Evolutionary conservation across 1,284 basidiomycete genomes (phyloP).

Genomic region (Mycosarcoma mackinlayi): DNA sequence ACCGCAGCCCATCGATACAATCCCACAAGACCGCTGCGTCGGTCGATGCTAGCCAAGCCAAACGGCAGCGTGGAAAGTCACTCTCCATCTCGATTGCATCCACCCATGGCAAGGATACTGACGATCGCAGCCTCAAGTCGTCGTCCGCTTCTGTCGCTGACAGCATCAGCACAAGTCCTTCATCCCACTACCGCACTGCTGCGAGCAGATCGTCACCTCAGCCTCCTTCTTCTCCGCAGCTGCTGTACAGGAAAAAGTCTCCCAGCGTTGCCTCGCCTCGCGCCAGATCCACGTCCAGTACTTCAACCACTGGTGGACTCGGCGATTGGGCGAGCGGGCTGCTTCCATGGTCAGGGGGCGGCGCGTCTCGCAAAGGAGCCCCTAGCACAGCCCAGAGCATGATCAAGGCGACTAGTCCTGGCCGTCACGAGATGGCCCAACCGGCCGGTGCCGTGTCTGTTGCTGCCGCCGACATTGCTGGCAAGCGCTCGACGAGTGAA

Average conservation of each 20-base stretch:
- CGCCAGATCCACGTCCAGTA: constrained; percentile 32
- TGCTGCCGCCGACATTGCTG: constrained; percentile 10
- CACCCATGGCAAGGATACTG: constrained; percentile 19
- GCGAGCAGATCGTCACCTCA: constrained; percentile 19
- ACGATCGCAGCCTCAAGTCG: constrained; percentile 31
- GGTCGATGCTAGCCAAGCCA: constrained; percentile 11
- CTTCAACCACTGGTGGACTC: constrained; percentile 19
- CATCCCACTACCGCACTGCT: constrained; percentile 14
- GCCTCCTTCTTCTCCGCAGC: constrained; percentile 28
- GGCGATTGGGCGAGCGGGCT: constrained; percentile 55
- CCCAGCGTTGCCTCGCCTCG: constrained; percentile 18
- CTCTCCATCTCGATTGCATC: constrained; percentile 35
- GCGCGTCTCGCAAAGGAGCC: constrained; percentile 39
- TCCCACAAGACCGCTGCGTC: constrained; percentile 30
- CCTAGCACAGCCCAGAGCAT: constrained; percentile 46
- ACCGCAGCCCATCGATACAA: constrained; percentile 29
- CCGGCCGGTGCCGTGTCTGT: constrained; percentile 13
- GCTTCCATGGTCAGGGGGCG: constrained; percentile 46
- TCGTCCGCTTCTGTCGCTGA: constrained; percentile 25
- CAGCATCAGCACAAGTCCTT: constrained; percentile 30
- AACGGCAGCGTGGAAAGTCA: constrained; percentile 31
- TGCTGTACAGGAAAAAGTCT: constrained; percentile 22
- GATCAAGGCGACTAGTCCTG: constrained; percentile 49
- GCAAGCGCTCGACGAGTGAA: constrained; percentile 34
- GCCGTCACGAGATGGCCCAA: constrained; percentile 34